Evolutionary conservation across 2,329 filamentous ascomycete genomes (phyloP).

Genomic region (Trichophyton schoenleinii): DNA sequence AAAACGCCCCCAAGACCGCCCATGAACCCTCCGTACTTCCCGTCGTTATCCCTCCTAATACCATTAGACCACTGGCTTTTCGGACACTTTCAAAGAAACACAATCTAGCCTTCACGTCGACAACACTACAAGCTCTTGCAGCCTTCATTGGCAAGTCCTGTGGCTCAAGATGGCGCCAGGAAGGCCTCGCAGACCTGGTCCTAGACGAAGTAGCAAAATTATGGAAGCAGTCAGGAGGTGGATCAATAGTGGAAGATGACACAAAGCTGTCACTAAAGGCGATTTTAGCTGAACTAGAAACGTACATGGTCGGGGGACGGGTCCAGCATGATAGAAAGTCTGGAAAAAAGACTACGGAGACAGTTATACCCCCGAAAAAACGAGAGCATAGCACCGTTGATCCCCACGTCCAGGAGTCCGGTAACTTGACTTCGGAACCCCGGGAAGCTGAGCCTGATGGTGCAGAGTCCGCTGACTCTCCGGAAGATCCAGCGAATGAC

Average conservation of each 20-base stretch:
- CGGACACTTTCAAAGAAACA: constrained; percentile 96
- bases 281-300: constrained; percentile 72
- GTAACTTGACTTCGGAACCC: background rate
- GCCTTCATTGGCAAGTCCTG: constrained; percentile 87
- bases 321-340: constrained; percentile 14
- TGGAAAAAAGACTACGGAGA: constrained; percentile 40
- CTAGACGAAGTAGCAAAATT: constrained; percentile 80
- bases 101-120: constrained; percentile 79
- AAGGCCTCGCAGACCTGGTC: constrained; percentile 81
- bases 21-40: constrained; percentile 57
- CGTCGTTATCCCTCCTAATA: constrained; percentile 76
- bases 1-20: constrained; percentile 33
- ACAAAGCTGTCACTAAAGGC: constrained; percentile 55
- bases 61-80: constrained; percentile 79
- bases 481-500: background rate
- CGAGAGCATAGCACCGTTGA: background rate
- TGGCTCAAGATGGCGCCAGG: constrained; percentile 91
- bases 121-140: constrained; percentile 72
- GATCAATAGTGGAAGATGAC: constrained; percentile 74
- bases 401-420: background rate
- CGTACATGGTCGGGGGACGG: constrained; percentile 75
- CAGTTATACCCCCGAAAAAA: constrained; percentile 48
- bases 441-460: background rate
- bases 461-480: background rate
- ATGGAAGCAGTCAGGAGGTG: constrained; percentile 84